Evolutionary conservation across 352 stramenopile genomes (phyloP), one percentile per base, ranked within the genome.

Genomic region (Phytophthora sp.): DNA sequence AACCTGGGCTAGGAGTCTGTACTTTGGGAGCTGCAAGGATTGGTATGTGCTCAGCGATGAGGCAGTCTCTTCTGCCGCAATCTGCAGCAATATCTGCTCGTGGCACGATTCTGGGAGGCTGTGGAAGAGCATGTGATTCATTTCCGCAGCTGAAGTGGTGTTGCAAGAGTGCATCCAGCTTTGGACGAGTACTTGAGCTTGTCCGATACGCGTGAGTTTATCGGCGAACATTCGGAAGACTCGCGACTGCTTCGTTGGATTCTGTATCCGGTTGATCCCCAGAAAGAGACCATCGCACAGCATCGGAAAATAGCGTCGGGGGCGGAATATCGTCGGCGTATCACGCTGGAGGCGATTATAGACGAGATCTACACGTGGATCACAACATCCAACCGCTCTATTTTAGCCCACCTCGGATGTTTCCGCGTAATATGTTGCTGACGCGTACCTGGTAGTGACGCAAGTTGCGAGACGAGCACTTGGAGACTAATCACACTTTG

Each of bases 221-320:
- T 90, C 73, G n/a, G 46, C 62, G 26, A 93, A 75, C 63, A 86
- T 68, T 8, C 82, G 80, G 35, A 89, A 88, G 10, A 77, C 68
- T 1, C 57, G 18, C 5, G 57, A 75, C 5, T 55, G 52, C 20
- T 9, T 37, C 18, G 20, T 13, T 30, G 13, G 15, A 15, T 23
- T 15, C 9, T 60, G 13, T n/a, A 37, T 15, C 10, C 37, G 21
- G 23, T 72, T 39, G 0, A 83, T 21, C 12, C 30, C 27, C 23
- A 43, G 46, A 63, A 91, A 81, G 24, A 93, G 60, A 2, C 56
- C 54, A 41, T 79, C 53, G 42, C 72, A 74, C 26, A 93, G 63
- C 12, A 54, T 62, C 5, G 45, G 21, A 37, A 89, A 81, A 53
- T 87, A 93, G 6, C 59, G 53, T 18, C 69, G 62, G 0, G 74